phyloP scores from a whole-genome alignment of 805 yeast species.

The Ogataea nitratoaversa region DNA sequence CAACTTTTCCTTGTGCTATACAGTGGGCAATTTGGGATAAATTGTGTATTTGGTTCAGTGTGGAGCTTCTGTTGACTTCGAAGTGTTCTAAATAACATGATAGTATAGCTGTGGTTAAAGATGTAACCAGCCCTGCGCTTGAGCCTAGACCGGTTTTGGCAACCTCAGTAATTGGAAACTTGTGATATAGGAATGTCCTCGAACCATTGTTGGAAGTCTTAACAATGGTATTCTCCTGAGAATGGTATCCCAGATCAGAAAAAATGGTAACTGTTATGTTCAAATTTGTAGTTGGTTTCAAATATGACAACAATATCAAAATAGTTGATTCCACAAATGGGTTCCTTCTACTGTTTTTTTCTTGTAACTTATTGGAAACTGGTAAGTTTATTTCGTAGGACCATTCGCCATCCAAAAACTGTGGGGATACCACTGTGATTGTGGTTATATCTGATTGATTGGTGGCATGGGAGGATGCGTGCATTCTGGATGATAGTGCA shows the following conservation, averaged over 20 bases:
- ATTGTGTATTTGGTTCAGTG: slow-evolving; percentile 58
- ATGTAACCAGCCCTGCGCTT: slow-evolving; percentile 89
- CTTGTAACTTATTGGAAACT: slow-evolving; percentile 10
- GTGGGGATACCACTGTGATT: slow-evolving; percentile 65
- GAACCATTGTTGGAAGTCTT: slow-evolving; percentile 34
- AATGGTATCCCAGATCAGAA: slow-evolving; percentile 88
- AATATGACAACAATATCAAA: slow-evolving; percentile 50
- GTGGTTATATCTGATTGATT: slow-evolving; percentile 10
- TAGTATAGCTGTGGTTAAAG: slow-evolving; percentile 65
- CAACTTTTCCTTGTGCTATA: slow-evolving; percentile 89
- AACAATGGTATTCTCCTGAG: slow-evolving; percentile 49
- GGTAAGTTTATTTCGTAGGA: slow-evolving; percentile 34
- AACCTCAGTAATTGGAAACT: slow-evolving; percentile 56
- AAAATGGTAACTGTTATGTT: slow-evolving; percentile 54
- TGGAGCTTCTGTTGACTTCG: slow-evolving; percentile 23
- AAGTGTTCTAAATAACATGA: slow-evolving; percentile 37
- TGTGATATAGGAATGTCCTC: slow-evolving; percentile 57
- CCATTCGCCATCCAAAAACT: slow-evolving; percentile 74
- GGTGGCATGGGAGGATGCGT: slow-evolving; percentile 40
- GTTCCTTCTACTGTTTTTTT: slow-evolving; percentile 36
- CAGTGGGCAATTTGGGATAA: slow-evolving; percentile 88
- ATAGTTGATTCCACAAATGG: slow-evolving; percentile 74
- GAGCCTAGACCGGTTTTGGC: slow-evolving; percentile 96
- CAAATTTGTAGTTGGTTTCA: slow-evolving; percentile 31
- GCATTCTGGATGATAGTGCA: slow-evolving; percentile 88